Percentiles rank a stretch among this genome's conserved stretches.
Conservation (phyloP, 2,329 filamentous ascomycete species). For the Dothideomycetes sp. region DNA sequence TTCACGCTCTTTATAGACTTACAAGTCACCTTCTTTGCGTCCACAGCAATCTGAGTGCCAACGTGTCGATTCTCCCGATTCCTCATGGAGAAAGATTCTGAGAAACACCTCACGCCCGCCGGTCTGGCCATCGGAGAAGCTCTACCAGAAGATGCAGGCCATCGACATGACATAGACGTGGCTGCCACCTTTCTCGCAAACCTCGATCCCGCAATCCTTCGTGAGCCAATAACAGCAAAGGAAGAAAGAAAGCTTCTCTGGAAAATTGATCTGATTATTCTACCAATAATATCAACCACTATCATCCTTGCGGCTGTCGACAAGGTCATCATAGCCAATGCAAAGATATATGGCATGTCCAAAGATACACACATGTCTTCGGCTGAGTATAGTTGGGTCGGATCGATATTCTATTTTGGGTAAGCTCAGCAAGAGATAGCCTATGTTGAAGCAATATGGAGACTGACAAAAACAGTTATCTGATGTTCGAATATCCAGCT, state of each 20-base stretch:
- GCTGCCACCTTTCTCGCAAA: slow-evolving; percentile 24
- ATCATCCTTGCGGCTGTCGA: slow-evolving; percentile 23
- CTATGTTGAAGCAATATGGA: too few relatives aligned
- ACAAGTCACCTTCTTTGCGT: neutral
- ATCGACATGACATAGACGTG: slow-evolving; percentile 19
- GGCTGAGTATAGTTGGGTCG: neutral
- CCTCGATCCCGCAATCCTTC: slow-evolving; percentile 19
- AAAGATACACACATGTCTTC: slow-evolving; percentile 18
- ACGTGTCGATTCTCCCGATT: neutral
- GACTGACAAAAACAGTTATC: too few relatives aligned
- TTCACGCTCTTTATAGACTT: too few relatives aligned
- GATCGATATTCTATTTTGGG: neutral
- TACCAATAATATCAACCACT: slow-evolving; percentile 22
- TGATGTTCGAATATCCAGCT: neutral
- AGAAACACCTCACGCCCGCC: neutral
- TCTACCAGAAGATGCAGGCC: neutral
- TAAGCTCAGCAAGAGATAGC: too few relatives aligned
- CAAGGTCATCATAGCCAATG: slow-evolving; percentile 26
- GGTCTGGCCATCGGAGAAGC: neutral
- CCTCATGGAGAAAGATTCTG: neutral
- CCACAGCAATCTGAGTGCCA: neutral
- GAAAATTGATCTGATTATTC: slow-evolving; percentile 23
- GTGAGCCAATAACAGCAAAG: slow-evolving; percentile 17
- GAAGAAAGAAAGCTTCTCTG: slow-evolving; percentile 20
- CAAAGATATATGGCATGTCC: slow-evolving; percentile 14